Evolutionary conservation across 2,329 filamentous ascomycete species (phyloP), one percentile per base, ranked within the genome.

Genomic region (Sclerotinia trifoliorum): DNA sequence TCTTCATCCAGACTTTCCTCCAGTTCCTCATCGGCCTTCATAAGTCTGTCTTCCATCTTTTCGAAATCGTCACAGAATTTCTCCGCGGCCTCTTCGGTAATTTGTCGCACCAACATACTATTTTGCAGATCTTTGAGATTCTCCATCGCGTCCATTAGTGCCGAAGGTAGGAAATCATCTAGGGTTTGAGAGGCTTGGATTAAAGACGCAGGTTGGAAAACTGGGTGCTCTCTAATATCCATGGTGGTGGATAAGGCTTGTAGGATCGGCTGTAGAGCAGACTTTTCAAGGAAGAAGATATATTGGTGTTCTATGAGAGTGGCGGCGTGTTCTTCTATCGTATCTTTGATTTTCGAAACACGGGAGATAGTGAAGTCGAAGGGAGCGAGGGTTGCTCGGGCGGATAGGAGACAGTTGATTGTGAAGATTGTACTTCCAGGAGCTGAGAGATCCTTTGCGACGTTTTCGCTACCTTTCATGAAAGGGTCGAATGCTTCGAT

Each of bases 131-230:
- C 83, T 71, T 89, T 90, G 35, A 98, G 79, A 70, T 93, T 92
- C 63, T 95, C 91, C 74, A 92, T 88, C 3, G 94, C 94, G 77
- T 99, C 95, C 83, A 97, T 94, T 42, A 97, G 84, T 3, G 94
- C 95, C 1, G 93, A 96, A 0, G 95, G 94, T 32, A 99, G 82
- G 80, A 98, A 99, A 70, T 93, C 89, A 76, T 99, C 95, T 8
- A 99, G 83, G 52, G 84, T 85, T 74, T 94, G 91, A 74, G 92
- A 92, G 2, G 90, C 88, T 62, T 83, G 80, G 1, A 85, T 80
- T n/a, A 98, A 82, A 0, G 84, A 79, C 6, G 84, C 80, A 0
- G 86, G 84, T 69, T 88, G 84, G 75, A 92, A 86, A 5, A 83
- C 81, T 5, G 91, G 78, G 61, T 87, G 83, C 19, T 87, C 83